Evolutionary conservation across 2,329 filamentous ascomycete species (phyloP).

Genomic region (Rasamsonia emersonii): DNA sequence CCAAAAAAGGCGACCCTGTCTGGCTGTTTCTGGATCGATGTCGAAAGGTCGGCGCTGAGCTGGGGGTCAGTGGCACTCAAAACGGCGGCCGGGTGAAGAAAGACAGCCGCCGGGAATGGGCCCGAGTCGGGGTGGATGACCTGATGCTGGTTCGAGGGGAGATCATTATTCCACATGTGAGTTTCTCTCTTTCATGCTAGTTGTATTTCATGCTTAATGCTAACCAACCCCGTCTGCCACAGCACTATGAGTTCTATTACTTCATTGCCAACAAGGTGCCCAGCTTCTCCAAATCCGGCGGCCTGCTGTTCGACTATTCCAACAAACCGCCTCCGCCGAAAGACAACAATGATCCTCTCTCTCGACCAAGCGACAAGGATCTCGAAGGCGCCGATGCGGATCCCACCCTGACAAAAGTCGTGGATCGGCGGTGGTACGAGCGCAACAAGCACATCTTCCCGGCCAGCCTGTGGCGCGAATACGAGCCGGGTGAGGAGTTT

Average conservation of each 20-base stretch:
- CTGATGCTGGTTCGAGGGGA: constrained; percentile 85
- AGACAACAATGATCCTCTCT: constrained; percentile 33
- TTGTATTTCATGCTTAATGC: constrained; percentile 3
- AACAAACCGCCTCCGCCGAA: constrained; percentile 27
- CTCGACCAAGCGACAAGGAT: constrained; percentile 43
- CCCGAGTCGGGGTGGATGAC: constrained; percentile 87
- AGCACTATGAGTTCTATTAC: constrained; percentile 98
- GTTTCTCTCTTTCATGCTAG: constrained; percentile 26
- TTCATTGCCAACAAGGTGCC: constrained; percentile 70
- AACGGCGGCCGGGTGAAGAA: constrained; percentile 38
- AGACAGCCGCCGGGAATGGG: constrained; percentile 72
- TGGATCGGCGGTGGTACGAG: constrained; percentile 95
- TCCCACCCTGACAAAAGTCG: constrained; percentile 77
- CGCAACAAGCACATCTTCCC: constrained; percentile 97
- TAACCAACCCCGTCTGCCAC: constrained; percentile 10
- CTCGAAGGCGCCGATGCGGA: constrained; percentile 74
- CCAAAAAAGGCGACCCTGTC: constrained; percentile 87
- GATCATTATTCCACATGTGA: constrained; percentile 87
- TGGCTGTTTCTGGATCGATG: constrained; percentile 93
- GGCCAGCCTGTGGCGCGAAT: constrained; percentile 90
- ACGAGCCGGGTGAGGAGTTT: constrained; percentile 79
- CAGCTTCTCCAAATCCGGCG: constrained; percentile 64
- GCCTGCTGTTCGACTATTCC: constrained; percentile 71
- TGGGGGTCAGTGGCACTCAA: constrained; percentile 60
- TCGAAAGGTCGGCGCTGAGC: constrained; percentile 77